These are phyloP conservation scores for Melampsora americana DNA, from an alignment of 1,284 basidiomycete species.

Conservation along the genomic window DNA sequence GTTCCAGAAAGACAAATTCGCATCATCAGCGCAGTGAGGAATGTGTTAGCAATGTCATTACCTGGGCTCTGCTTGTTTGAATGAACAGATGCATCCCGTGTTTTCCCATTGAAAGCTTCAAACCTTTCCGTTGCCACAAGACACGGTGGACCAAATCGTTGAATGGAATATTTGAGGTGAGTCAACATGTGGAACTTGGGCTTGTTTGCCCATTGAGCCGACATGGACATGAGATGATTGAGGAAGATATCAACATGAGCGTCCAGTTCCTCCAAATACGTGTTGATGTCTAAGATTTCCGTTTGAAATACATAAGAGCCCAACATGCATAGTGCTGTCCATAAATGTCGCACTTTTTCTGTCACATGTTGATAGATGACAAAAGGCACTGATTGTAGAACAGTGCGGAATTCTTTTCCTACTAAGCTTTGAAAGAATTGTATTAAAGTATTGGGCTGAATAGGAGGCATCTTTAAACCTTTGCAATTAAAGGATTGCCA, in stretches of 20 bases:
- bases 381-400: constrained; percentile 56
- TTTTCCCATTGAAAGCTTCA: constrained; percentile 5
- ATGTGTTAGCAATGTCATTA: background rate
- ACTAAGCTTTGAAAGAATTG: constrained; percentile 53
- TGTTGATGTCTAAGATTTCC: constrained; percentile 52
- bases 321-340: constrained; percentile 53
- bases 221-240: constrained; percentile 50
- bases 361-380: constrained; percentile 53
- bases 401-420: constrained; percentile 54
- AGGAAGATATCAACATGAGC: constrained; percentile 53
- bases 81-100: constrained; percentile 9
- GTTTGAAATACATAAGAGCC: constrained; percentile 56
- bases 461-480: constrained; percentile 49
- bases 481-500: constrained; percentile 49
- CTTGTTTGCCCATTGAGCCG: constrained; percentile 56
- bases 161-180: constrained; percentile 47
- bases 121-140: background rate
- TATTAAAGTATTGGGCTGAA: constrained; percentile 51
- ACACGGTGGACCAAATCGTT: background rate
- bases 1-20: constrained; percentile 54
- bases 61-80: constrained; percentile 3
- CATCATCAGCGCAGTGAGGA: constrained; percentile 7
- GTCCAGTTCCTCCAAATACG: constrained; percentile 48
- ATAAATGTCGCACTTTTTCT: constrained; percentile 49
- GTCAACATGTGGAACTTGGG: constrained; percentile 54